These are phyloP conservation scores for Acanthamoeba healyi DNA, from an alignment of 208 protist species.

Conservation along the genomic window DNA sequence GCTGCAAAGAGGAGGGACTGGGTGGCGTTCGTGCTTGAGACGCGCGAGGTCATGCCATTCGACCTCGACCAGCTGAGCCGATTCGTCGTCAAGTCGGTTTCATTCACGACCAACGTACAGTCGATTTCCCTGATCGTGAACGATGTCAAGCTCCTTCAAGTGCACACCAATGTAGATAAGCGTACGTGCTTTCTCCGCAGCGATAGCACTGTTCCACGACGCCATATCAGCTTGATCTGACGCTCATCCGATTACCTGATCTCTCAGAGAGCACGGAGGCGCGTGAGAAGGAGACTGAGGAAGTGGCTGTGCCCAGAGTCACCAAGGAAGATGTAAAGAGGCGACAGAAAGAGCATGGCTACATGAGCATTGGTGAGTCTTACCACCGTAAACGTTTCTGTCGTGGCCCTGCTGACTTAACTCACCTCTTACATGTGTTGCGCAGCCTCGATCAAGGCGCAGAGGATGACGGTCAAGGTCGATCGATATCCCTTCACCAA, in stretches of 20 bases:
- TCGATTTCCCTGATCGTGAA: constrained; percentile 56
- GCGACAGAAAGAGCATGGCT: constrained; percentile 22
- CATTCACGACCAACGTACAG: constrained; percentile 48
- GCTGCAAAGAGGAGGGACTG: constrained; percentile 13
- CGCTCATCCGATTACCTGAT: too few relatives aligned
- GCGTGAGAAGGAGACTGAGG: not conserved
- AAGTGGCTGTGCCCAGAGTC: not conserved
- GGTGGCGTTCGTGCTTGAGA: constrained; percentile 59
- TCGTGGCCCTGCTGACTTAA: not conserved
- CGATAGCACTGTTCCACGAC: too few relatives aligned
- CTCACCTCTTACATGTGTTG: not conserved
- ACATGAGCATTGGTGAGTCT: not conserved
- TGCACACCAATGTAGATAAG: constrained; percentile 25
- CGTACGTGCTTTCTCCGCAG: not conserved
- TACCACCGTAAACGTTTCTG: not conserved
- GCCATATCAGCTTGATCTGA: too few relatives aligned
- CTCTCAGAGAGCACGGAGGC: not conserved
- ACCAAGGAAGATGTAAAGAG: constrained; percentile 6
- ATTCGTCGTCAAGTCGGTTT: constrained; percentile 57
- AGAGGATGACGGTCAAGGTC: constrained; percentile 33
- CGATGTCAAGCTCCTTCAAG: not conserved
- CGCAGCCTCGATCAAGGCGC: constrained; percentile 40
- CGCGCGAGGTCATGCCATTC: constrained; percentile 42
- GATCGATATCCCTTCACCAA: constrained; percentile 31
- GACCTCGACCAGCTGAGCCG: constrained; percentile 59